Conservation (phyloP, 495 filamentous ascomycete genomes). For the Choiromyces venosus region DNA sequence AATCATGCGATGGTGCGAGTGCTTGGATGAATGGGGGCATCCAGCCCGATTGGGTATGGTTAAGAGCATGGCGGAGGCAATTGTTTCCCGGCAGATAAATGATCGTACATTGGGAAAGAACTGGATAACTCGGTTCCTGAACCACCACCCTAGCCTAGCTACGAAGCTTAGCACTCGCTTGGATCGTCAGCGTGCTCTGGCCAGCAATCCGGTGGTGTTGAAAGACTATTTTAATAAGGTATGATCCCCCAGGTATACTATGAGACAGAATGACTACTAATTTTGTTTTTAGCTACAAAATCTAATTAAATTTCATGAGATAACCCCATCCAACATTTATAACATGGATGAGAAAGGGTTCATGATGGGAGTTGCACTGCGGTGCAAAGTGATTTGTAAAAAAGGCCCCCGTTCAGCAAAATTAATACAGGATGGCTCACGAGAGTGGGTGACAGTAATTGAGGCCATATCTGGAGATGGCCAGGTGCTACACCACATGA, state of each 20-base stretch:
- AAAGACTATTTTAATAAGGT: conserved; percentile 25
- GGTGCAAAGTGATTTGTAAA: conserved; percentile 17
- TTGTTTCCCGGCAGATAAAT: neutral
- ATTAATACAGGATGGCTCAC: neutral
- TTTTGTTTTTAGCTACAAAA: neutral
- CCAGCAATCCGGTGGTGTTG: neutral
- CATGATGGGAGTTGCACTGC: conserved; percentile 12
- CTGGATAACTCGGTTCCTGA: neutral
- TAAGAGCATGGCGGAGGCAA: neutral
- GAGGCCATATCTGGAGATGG: conserved; percentile 9
- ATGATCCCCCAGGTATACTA: neutral
- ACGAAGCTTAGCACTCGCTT: neutral
- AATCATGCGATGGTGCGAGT: conserved; percentile 9
- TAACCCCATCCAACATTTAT: conserved; percentile 10
- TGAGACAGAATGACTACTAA: neutral
- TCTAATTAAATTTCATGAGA: neutral
- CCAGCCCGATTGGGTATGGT: neutral
- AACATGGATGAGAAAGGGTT: conserved; percentile 26
- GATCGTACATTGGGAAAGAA: neutral
- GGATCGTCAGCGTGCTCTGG: neutral
- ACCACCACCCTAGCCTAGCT: conserved; percentile 1
- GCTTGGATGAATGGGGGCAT: conserved; percentile 7
- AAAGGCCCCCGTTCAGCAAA: neutral
- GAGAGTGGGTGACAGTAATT: conserved; percentile 17
- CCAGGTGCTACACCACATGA: conserved; percentile 2